Evolutionary conservation across 306 rosid species (phyloP).

Genomic region (apple (Malus domestica)): ASM211411v1 NC_041805.1:12015001-12015500

Average conservation of each 20-base stretch:
- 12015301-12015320: too few relatives aligned
- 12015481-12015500: too few relatives aligned
- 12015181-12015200: slow-evolving; percentile 24
- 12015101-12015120: slow-evolving; percentile 35
- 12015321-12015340: neutral
- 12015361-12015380: neutral
- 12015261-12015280: slow-evolving; percentile 30
- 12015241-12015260: slow-evolving; percentile 40
- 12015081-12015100: slow-evolving; percentile 34
- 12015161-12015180: slow-evolving; percentile 19
- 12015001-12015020: neutral
- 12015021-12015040: neutral
- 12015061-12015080: slow-evolving; percentile 22
- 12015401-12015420: too few relatives aligned
- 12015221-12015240: slow-evolving; percentile 12
- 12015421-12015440: too few relatives aligned
- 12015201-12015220: neutral
- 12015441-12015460: too few relatives aligned
- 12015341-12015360: neutral
- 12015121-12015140: neutral
- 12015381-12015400: neutral
- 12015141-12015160: slow-evolving; percentile 43
- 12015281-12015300: neutral
- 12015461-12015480: too few relatives aligned
- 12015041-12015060: slow-evolving; percentile 11